Percentiles rank a stretch among this genome's conserved stretches.
Evolutionary conservation across 345 rosid genomes (phyloP).

Genomic region (Aquilaria yunnanensis): DNA sequence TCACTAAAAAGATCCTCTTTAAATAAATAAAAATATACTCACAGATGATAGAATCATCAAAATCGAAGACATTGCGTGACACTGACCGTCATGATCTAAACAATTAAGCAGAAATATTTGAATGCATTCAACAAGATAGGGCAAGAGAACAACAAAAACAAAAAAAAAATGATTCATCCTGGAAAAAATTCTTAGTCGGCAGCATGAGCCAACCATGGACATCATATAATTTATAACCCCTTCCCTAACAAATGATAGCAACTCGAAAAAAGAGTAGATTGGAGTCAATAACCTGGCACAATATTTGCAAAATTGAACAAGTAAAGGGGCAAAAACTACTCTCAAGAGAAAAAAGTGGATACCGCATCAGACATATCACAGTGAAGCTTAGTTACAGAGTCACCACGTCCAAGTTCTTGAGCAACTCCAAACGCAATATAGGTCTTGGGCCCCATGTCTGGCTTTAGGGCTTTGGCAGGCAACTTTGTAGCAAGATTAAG

Average conservation of each 20-base stretch:
- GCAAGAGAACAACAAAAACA: too few species aligned
- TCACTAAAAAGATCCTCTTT: too few species aligned
- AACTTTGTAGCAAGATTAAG: slow-evolving; percentile 39
- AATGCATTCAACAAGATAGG: too few species aligned
- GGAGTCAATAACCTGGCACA: not conserved
- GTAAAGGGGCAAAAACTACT: not conserved
- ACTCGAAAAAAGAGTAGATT: not conserved
- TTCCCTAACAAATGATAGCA: not conserved
- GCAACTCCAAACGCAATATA: slow-evolving; percentile 50
- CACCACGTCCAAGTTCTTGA: slow-evolving; percentile 58
- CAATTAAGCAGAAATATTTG: too few species aligned
- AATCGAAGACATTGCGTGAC: too few species aligned
- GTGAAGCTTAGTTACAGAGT: slow-evolving; percentile 69
- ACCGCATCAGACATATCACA: slow-evolving; percentile 70
- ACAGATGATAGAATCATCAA: too few species aligned
- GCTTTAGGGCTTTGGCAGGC: slow-evolving; percentile 29
- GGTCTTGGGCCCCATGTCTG: slow-evolving; percentile 57
- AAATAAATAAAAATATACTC: not conserved
- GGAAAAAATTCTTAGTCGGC: too few species aligned
- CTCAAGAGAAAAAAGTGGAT: slow-evolving; percentile 3
- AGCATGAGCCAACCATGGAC: too few species aligned
- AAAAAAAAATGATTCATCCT: not conserved
- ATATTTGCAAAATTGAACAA: not conserved
- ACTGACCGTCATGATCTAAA: too few species aligned
- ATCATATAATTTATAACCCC: too few species aligned